Evolutionary conservation across 345 rosid species (phyloP).

Genomic region (Salix purpurea): DNA sequence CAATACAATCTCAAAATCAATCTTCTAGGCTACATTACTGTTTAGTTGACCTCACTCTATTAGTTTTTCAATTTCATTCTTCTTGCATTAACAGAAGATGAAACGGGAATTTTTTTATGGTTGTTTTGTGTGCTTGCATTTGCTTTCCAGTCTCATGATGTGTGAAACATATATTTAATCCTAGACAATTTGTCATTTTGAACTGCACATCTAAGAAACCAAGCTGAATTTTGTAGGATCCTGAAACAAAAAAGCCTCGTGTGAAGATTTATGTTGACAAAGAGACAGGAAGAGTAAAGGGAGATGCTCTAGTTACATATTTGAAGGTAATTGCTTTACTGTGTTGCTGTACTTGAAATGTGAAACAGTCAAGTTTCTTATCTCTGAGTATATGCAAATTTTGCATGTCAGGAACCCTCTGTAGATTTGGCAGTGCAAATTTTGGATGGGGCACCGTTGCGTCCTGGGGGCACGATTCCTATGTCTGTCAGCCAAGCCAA

Average conservation of each 20-base stretch:
- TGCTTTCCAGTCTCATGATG: neutral
- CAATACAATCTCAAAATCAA: neutral
- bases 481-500: conserved; percentile 85
- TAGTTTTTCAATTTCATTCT: neutral
- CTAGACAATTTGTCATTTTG: neutral
- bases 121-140: neutral
- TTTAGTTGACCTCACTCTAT: neutral
- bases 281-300: conserved; percentile 82
- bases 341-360: neutral
- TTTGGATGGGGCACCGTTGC: conserved; percentile 91
- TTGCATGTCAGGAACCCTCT: conserved; percentile 71
- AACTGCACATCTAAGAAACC: conserved; percentile 12
- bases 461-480: conserved; percentile 63
- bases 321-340: conserved; percentile 62
- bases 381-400: conserved; percentile 1
- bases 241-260: conserved; percentile 84
- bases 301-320: conserved; percentile 91
- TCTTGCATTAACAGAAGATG: neutral
- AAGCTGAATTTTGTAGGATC: conserved; percentile 47
- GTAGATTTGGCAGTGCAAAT: conserved; percentile 87
- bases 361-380: conserved; percentile 8
- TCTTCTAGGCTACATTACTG: neutral
- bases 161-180: neutral
- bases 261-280: conserved; percentile 83
- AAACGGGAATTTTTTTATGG: neutral